These are phyloP conservation scores for Prillingera fragicola DNA, from an alignment of 1,284 basidiomycete genomes.

Conservation along the genomic window DNA sequence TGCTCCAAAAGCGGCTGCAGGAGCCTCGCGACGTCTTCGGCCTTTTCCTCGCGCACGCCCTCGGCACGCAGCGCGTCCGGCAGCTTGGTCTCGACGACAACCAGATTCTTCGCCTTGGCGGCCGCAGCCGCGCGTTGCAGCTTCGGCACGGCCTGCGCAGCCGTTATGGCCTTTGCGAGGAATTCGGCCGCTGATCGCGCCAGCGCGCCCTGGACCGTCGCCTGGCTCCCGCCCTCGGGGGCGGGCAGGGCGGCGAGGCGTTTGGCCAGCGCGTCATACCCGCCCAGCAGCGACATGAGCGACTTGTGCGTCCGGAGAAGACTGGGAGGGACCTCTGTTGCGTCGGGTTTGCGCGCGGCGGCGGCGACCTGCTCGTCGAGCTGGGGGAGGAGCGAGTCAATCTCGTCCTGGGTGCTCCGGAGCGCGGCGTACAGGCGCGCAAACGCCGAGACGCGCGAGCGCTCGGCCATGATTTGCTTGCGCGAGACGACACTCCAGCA, in stretches of 20 bases:
- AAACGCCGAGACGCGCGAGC: constrained; percentile 59
- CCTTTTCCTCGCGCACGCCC: constrained; percentile 18
- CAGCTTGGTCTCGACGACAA: constrained; percentile 29
- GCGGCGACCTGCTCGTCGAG: constrained; percentile 63
- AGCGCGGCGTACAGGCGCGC: constrained; percentile 68
- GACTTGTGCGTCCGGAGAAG: constrained; percentile 68
- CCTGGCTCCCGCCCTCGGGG: constrained; percentile 65
- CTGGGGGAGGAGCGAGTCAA: constrained; percentile 61
- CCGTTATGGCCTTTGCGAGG: constrained; percentile 65
- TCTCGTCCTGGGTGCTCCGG: constrained; percentile 68
- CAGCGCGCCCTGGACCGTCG: constrained; percentile 76
- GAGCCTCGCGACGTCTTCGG: constrained; percentile 61
- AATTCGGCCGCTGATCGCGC: constrained; percentile 71
- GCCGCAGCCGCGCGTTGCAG: constrained; percentile 47
- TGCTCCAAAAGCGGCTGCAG: constrained; percentile 84
- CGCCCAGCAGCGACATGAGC: constrained; percentile 72
- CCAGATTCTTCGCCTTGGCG: constrained; percentile 24
- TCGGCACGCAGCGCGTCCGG: constrained; percentile 24
- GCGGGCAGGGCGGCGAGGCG: constrained; percentile 69
- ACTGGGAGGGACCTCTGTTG: constrained; percentile 40
- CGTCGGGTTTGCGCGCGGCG: constrained; percentile 46
- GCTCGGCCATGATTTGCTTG: constrained; percentile 71
- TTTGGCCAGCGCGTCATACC: constrained; percentile 84
- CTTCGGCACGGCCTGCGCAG: constrained; percentile 56
- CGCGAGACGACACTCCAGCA: constrained; percentile 76